Conservation (phyloP, 192 early-diverging fungal species). For the Tieghemiomyces parasiticus region DNA sequence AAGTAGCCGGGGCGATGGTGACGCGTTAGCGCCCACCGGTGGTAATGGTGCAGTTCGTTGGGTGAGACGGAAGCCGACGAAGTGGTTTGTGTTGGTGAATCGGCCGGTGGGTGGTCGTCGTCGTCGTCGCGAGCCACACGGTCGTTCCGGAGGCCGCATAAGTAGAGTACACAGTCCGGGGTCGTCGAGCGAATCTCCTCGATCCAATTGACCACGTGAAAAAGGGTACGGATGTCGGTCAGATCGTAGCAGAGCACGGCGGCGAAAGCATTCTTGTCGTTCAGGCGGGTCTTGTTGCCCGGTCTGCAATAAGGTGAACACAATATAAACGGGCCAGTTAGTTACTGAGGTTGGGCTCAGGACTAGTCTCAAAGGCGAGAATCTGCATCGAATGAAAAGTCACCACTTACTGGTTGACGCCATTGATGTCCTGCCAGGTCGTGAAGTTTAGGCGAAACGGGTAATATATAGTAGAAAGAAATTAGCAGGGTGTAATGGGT, state of each 20-base stretch:
- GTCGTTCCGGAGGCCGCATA: constrained; percentile 6
- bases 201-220: not conserved
- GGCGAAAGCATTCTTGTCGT: constrained; percentile 3
- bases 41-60: not conserved
- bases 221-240: not conserved
- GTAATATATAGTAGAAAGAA: not conserved
- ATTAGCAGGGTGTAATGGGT: not conserved
- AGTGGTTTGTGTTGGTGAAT: not conserved
- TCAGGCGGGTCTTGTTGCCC: constrained; percentile 6
- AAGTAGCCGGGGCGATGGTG: constrained; percentile 2
- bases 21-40: not conserved
- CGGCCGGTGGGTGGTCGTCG: not conserved
- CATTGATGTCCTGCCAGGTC: not conserved
- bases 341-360: not conserved
- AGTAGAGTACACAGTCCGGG: not conserved
- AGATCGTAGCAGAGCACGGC: constrained; percentile 8
- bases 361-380: not conserved
- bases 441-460: not conserved
- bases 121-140: not conserved
- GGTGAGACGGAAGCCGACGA: not conserved
- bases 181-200: not conserved
- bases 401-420: not conserved
- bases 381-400: not conserved
- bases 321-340: not conserved
- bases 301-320: not conserved